Evolutionary conservation across 2,329 filamentous ascomycete species (phyloP), one percentile per base, ranked within the genome.

Genomic region (Aspergillus amoenus): DNA sequence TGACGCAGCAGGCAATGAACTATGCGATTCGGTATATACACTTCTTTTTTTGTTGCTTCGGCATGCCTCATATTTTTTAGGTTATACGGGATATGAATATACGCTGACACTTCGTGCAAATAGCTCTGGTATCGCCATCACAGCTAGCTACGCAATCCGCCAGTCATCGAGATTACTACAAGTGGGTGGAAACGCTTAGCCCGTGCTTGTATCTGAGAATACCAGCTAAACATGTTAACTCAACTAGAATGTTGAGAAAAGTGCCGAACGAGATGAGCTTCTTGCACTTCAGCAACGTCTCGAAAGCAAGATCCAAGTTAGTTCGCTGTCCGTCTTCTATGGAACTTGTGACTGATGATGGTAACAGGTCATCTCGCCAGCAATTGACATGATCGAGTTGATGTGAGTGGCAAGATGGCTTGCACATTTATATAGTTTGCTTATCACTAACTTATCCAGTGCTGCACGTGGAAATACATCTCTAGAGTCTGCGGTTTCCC

Each of bases 371-470:
- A 87, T 97, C 45, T 92, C 91, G 11, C 93, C 93, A 1, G 90
- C 91, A 9, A 93, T 96, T 68, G 91, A 96, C 70, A 87, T 96
- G 80, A 91, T 96, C 66, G 91, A 96, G 72, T 83, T 97, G 66
- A 94, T 94, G 87, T 90, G 73, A 66, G 82, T 69, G 30, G 15
- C 40, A 30, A 41, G 30, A 6, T n/a, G 1, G 5, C 1, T 37
- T 34, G 15, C 27, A 15, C 43, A n/a, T 12, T n/a, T n/a, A 21
- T 18, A 21, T 46, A 11, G 2, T 12, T 17, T 12, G 4, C 3
- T 12, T 30, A 15, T 18, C 21, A 11, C 24, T 58, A 21, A 59
- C 12, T 2, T 15, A 18, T n/a, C 7, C 27, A 84, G 82, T 65
- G 86, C 88, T 59, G 88, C 88, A 34, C 83, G 88, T 60, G 88